These are phyloP conservation scores for Haematococcus lacustris DNA, from an alignment of 139 green algal genomes.

Conservation along the genomic window DNA sequence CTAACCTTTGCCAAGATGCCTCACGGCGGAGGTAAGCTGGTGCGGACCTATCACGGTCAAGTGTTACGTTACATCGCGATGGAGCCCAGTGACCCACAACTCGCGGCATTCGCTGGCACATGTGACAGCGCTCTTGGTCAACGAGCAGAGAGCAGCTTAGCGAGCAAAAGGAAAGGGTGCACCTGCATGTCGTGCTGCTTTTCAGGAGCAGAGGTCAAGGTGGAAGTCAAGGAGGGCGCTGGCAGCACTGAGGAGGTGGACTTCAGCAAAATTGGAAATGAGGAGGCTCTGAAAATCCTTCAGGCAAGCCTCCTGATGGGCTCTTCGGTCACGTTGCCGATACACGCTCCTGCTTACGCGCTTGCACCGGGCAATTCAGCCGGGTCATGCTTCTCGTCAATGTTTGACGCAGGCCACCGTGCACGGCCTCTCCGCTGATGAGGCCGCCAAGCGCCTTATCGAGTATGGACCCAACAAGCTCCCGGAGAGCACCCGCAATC, in stretches of 20 bases:
- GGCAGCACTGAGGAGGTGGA: slow-evolving; percentile 50
- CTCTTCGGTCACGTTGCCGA: background rate
- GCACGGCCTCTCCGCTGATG: slow-evolving; percentile 39
- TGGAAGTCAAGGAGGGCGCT: slow-evolving; percentile 24
- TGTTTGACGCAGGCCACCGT: slow-evolving; percentile 24
- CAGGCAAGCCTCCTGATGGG: slow-evolving; percentile 21
- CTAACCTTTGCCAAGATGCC: too few relatives aligned
- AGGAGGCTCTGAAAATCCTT: slow-evolving; percentile 44
- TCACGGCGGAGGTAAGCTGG: too few relatives aligned
- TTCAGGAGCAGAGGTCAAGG: slow-evolving; percentile 21
- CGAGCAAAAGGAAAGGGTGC: too few relatives aligned
- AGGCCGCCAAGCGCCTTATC: slow-evolving; percentile 44
- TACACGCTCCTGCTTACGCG: background rate
- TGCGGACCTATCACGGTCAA: too few relatives aligned
- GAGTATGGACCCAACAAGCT: slow-evolving; percentile 78
- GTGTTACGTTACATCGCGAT: too few relatives aligned
- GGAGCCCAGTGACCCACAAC: too few relatives aligned
- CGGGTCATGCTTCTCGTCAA: too few relatives aligned
- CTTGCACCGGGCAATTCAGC: background rate
- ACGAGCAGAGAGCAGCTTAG: too few relatives aligned
- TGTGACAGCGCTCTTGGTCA: too few relatives aligned
- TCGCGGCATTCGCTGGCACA: too few relatives aligned
- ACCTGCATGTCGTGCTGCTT: too few relatives aligned
- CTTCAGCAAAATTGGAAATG: slow-evolving; percentile 57
- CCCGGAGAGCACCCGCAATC: slow-evolving; percentile 57